Conservation (phyloP, 805 yeast species). For the Barnettozyma botsteinii region DNA sequence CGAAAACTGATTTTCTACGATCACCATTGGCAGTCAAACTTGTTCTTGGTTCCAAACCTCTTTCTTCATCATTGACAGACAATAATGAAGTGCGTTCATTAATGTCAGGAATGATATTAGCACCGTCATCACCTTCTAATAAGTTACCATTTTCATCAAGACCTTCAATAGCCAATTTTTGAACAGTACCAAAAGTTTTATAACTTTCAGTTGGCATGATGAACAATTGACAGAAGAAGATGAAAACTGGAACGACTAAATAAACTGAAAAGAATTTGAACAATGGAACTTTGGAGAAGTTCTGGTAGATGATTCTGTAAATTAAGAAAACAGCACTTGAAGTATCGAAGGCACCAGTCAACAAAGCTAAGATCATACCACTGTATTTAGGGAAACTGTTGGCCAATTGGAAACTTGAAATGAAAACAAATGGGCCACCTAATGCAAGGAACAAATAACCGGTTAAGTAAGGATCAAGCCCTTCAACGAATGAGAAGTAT, state of each 20-base stretch:
- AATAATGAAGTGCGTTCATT: slow-evolving; percentile 31
- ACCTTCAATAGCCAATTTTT: slow-evolving; percentile 66
- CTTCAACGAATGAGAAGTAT: slow-evolving; percentile 18
- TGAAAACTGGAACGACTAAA: slow-evolving; percentile 72
- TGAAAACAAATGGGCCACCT: slow-evolving; percentile 93
- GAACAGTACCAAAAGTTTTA: slow-evolving; percentile 62
- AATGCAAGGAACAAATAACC: slow-evolving; percentile 78
- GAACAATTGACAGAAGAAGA: slow-evolving; percentile 62
- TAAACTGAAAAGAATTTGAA: slow-evolving; percentile 60
- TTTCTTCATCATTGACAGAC: slow-evolving; percentile 12
- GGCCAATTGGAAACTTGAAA: slow-evolving; percentile 84
- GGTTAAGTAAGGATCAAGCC: slow-evolving; percentile 57
- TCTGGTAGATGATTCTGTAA: slow-evolving; percentile 62
- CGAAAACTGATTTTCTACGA: slow-evolving; percentile 53
- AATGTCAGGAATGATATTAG: slow-evolving; percentile 42
- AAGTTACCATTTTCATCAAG: slow-evolving; percentile 63
- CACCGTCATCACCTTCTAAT: slow-evolving; percentile 31
- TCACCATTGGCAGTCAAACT: slow-evolving; percentile 18
- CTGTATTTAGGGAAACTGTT: slow-evolving; percentile 79
- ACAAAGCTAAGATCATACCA: slow-evolving; percentile 71
- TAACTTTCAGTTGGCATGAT: slow-evolving; percentile 79
- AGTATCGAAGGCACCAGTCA: slow-evolving; percentile 93
- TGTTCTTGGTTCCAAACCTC: slow-evolving; percentile 11
- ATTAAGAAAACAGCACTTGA: slow-evolving; percentile 81
- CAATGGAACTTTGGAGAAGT: slow-evolving; percentile 33